Conservation (phyloP, 2,329 filamentous ascomycete species). For the Cladosporium sp. region DNA sequence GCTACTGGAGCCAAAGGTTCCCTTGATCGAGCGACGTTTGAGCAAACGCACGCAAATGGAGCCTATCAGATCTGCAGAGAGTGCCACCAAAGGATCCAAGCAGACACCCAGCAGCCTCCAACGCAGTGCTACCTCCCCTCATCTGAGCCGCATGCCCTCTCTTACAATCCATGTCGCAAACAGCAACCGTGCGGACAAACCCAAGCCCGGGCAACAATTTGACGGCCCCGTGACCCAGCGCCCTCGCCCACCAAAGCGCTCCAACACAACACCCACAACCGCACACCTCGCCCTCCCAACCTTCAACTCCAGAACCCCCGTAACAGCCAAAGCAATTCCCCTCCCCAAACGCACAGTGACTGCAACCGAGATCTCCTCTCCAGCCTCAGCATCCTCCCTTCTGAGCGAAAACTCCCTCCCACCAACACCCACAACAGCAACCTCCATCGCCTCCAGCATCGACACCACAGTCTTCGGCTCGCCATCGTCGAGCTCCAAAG, state of each 20-base stretch:
- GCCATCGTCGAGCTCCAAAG: background rate
- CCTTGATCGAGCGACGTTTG: constrained; percentile 29
- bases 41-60: constrained; percentile 16
- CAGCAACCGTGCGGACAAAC: constrained; percentile 14
- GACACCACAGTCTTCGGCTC: constrained; percentile 10
- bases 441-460: constrained; percentile 4
- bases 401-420: constrained; percentile 10
- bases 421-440: constrained; percentile 8
- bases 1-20: constrained; percentile 52
- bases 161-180: constrained; percentile 20
- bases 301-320: constrained; percentile 5
- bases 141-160: constrained; percentile 24
- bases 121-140: constrained; percentile 16
- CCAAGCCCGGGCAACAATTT: constrained; percentile 17
- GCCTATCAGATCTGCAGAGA: background rate
- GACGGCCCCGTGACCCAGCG: constrained; percentile 13
- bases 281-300: constrained; percentile 2
- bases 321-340: background rate
- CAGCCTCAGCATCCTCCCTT: background rate
- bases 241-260: constrained; percentile 8
- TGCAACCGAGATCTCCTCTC: constrained; percentile 1
- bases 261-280: constrained; percentile 9
- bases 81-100: background rate
- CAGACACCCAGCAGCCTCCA: background rate
- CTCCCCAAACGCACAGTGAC: background rate